Percentiles rank a stretch among this genome's conserved stretches.
phyloP scores from a whole-genome alignment of 257 asterid species.

The Solanum piurae region DNA sequence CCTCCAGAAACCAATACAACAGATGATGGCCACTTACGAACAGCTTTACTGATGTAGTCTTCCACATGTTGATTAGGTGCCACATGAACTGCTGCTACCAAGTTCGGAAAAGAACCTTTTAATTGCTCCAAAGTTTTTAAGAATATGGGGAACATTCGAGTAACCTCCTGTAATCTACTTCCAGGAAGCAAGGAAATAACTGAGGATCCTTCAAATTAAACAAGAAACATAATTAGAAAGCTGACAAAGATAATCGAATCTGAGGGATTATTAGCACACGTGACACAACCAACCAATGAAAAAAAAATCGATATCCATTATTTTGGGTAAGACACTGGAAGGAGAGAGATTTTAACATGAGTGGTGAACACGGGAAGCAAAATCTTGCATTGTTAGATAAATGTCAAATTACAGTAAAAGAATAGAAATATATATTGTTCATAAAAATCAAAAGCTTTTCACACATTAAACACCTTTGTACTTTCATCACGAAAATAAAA shows the following conservation, averaged over 20 bases:
- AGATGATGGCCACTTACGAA: constrained; percentile 53
- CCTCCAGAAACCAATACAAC: constrained; percentile 56
- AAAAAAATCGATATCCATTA: not conserved
- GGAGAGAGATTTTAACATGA: not conserved
- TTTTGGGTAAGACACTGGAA: not conserved
- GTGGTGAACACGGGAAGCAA: not conserved
- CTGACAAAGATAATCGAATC: not conserved
- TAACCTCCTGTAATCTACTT: constrained; percentile 92
- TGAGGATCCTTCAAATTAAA: constrained; percentile 45
- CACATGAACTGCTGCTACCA: constrained; percentile 59
- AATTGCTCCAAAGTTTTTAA: constrained; percentile 44
- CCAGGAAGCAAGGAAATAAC: constrained; percentile 84
- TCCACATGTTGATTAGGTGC: constrained; percentile 79
- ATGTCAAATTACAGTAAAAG: not conserved
- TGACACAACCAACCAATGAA: not conserved
- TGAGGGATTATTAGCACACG: not conserved
- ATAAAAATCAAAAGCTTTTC: not conserved
- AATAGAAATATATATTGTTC: not conserved
- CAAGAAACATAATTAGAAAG: not conserved
- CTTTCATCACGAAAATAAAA: not conserved
- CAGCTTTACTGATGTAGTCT: constrained; percentile 35
- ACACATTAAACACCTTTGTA: not conserved
- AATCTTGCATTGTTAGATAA: not conserved
- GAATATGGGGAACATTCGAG: constrained; percentile 75
- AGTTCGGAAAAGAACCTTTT: constrained; percentile 28